Evolutionary conservation across 345 rosid genomes (phyloP).

Genomic region (Punica granatum): DNA sequence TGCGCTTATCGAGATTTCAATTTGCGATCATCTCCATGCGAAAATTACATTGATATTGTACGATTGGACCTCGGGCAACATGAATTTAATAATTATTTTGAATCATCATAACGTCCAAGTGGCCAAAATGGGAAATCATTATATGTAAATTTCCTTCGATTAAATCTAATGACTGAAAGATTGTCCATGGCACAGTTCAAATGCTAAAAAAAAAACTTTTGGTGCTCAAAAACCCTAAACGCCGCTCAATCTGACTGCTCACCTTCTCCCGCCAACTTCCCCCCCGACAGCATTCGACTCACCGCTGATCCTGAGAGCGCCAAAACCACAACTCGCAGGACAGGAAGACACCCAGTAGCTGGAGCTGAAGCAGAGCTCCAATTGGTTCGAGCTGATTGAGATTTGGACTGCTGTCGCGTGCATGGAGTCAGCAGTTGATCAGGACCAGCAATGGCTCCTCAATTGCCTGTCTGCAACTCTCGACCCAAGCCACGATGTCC

Average conservation of each 20-base stretch:
- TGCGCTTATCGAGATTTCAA: no score
- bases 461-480: constrained; percentile 82
- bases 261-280: neutral
- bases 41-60: no score
- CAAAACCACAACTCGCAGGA: neutral
- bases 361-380: neutral
- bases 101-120: no score
- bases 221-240: neutral
- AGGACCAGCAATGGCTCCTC: constrained; percentile 87
- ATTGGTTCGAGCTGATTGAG: neutral
- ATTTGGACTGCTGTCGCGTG: neutral
- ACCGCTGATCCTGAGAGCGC: neutral
- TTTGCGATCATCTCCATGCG: no score
- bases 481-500: constrained; percentile 72
- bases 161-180: no score
- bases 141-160: no score
- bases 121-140: no score
- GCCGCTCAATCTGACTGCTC: neutral
- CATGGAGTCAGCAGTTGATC: constrained; percentile 28
- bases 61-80: no score
- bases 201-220: no score
- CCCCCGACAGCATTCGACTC: neutral
- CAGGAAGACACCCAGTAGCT: neutral
- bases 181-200: no score
- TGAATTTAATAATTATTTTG: no score